Conservation (phyloP, 352 stramenopile genomes). For the Globisporangium uncinulatum region DNA sequence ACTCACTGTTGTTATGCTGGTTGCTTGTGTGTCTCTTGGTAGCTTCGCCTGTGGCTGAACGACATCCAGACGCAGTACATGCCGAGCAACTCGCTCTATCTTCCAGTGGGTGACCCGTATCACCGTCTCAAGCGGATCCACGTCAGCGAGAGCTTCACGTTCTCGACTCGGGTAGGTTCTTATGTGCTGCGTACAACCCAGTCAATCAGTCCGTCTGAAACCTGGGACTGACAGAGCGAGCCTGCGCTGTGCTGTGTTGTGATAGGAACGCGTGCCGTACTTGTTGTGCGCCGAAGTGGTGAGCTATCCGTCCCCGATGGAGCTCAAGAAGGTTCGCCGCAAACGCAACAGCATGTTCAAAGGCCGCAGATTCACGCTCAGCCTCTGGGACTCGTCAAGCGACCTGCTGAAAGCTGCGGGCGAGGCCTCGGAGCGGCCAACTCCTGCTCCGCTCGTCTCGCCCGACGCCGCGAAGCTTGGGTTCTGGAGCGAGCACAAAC, state of each 20-base stretch:
- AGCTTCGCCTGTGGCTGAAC: slow-evolving; percentile 63
- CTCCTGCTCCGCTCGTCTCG: slow-evolving; percentile 39
- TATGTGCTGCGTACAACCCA: background rate
- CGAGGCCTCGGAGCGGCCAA: slow-evolving; percentile 12
- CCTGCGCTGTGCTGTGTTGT: slow-evolving; percentile 1
- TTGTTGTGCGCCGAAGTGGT: slow-evolving; percentile 75
- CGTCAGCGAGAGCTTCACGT: slow-evolving; percentile 77
- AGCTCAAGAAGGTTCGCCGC: slow-evolving; percentile 30
- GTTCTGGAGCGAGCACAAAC: slow-evolving; percentile 80
- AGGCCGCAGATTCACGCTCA: slow-evolving; percentile 50
- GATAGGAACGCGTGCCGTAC: slow-evolving; percentile 70
- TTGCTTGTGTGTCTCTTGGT: background rate
- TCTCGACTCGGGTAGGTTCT: slow-evolving; percentile 48
- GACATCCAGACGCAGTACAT: slow-evolving; percentile 66
- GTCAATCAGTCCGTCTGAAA: background rate
- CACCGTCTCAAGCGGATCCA: slow-evolving; percentile 77
- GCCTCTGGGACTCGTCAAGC: slow-evolving; percentile 51
- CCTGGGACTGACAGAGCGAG: background rate
- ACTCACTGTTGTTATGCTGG: too few species aligned
- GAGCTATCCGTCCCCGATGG: slow-evolving; percentile 41
- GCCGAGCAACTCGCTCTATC: slow-evolving; percentile 72
- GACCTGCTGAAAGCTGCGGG: slow-evolving; percentile 18
- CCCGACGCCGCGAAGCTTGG: slow-evolving; percentile 59
- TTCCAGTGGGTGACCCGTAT: slow-evolving; percentile 71
- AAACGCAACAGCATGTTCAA: slow-evolving; percentile 52